Base-by-base conservation (phyloP, 345 rosid species). In the Dovyalis caffra region DNA sequence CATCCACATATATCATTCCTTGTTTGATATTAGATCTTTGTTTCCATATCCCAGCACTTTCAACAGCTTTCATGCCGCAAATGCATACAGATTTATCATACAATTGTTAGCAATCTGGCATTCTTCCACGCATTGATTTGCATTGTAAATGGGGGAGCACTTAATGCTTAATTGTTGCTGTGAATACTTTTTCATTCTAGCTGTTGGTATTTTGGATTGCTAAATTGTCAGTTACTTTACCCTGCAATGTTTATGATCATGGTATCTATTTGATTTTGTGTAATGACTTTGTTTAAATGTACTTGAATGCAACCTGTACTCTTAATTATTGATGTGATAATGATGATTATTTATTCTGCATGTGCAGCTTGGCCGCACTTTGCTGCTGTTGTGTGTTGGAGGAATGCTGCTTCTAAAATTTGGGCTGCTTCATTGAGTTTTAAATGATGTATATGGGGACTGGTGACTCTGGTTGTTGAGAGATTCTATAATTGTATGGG, bases 351-450 rank as follows among this genome's bases (percentile, higher is more conserved):
- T 62, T 62, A 10, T 28, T 74, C 38, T 67, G 16, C 15, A 40
- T 63, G 26, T 77, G 68, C 72, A 77, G 82, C 53, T 73, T 80
- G 53, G 74, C 90, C n/a, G 78, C 81, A 1, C 82, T 79, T 73
- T 73, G 83, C 77, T 79, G 85, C 83, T 85, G 88, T 71, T 88
- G 84, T 57, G 29, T 87, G 81, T 33, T 79, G 86, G 85, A 85
- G 76, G 85, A 81, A 69, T 78, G 88, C 83, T 85, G 85, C 86
- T 77, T 72, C 81, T 76, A 65, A 62, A 67, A 66, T 57, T 34
- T 64, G 64, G 40, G 33, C 53, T 64, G 68, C 68, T 53, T 68
- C 40, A n/a, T 9, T 43, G 26, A 61, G 66, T 51, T 71, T 23
- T 23, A 35, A 38, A 18, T 37, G 29, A 21, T 43, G 69, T 58